A percentile compares a stretch with the other conserved stretches of the same genome.
Evolutionary conservation across 2,329 filamentous ascomycete genomes (phyloP).

Genomic region (Taxawa tesnikishii): DNA sequence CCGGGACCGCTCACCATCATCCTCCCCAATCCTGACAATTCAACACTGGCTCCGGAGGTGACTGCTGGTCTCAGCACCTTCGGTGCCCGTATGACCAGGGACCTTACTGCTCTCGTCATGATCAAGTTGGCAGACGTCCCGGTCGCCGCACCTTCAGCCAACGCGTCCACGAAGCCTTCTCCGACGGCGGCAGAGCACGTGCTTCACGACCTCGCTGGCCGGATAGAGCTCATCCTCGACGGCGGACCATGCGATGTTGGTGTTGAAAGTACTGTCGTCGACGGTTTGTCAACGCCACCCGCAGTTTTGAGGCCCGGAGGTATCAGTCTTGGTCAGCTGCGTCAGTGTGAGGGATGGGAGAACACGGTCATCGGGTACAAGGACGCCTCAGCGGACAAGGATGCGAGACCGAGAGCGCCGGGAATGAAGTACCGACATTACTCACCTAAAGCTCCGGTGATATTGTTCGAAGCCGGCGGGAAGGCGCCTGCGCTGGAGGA

Average conservation of each 20-base stretch:
- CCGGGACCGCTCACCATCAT: constrained; percentile 88
- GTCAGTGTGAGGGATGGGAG: constrained; percentile 68
- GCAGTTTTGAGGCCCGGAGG: constrained; percentile 78
- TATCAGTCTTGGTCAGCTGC: constrained; percentile 68
- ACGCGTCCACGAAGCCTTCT: constrained; percentile 85
- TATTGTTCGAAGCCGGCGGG: constrained; percentile 59
- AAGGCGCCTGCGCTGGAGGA: constrained; percentile 17
- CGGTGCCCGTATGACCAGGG: constrained; percentile 79
- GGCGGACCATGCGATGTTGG: constrained; percentile 79
- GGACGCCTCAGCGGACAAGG: constrained; percentile 53
- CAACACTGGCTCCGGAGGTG: constrained; percentile 74
- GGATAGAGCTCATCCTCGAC: constrained; percentile 78
- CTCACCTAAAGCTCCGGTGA: constrained; percentile 74
- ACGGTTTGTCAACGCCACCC: constrained; percentile 72
- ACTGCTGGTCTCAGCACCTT: constrained; percentile 78
- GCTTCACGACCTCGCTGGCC: constrained; percentile 66
- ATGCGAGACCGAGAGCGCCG: constrained; percentile 63
- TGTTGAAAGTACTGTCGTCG: constrained; percentile 93
- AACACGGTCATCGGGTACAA: constrained; percentile 65
- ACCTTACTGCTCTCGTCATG: constrained; percentile 73
- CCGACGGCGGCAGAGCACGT: constrained; percentile 88
- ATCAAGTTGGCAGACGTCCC: constrained; percentile 68
- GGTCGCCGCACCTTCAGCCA: constrained; percentile 84
- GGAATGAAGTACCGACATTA: constrained; percentile 99
- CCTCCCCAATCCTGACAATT: constrained; percentile 59